These are phyloP conservation scores for Dicorynia guianensis DNA, from an alignment of 306 rosid genomes.

Conservation along the genomic window DNA sequence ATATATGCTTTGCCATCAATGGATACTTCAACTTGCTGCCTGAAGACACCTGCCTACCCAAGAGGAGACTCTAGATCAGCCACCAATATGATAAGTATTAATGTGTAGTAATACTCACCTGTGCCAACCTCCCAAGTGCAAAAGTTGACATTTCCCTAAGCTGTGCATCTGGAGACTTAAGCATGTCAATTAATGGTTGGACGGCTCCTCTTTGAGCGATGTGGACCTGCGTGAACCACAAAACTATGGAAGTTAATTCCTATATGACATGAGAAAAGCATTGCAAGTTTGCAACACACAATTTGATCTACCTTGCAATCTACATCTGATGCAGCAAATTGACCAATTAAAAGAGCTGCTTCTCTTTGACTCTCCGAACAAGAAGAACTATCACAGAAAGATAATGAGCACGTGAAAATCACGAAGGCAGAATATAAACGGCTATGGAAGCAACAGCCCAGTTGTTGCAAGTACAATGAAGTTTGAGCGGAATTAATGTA, in stretches of 20 bases:
- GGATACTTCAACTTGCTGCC: too few relatives aligned
- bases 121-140: constrained; percentile 97
- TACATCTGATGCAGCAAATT: constrained; percentile 72
- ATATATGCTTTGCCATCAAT: too few relatives aligned
- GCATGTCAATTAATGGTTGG: constrained; percentile 86
- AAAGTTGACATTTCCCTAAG: constrained; percentile 91
- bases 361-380: constrained; percentile 71
- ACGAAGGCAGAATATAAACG: background rate
- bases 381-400: constrained; percentile 53
- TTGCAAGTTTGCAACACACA: constrained; percentile 24
- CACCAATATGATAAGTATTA: background rate
- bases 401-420: background rate
- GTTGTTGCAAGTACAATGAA: background rate
- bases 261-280: background rate
- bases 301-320: constrained; percentile 64
- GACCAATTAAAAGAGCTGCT: constrained; percentile 79
- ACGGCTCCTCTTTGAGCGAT: constrained; percentile 96
- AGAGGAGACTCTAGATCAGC: too few relatives aligned
- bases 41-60: too few relatives aligned
- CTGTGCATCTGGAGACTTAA: constrained; percentile 77
- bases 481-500: background rate
- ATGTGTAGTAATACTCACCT: constrained; percentile 57
- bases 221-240: constrained; percentile 54
- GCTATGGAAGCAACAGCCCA: constrained; percentile 4
- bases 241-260: background rate